phyloP scores from a whole-genome alignment of 2,329 filamentous ascomycete species.

The Beauveria scarabaeidicola region DNA sequence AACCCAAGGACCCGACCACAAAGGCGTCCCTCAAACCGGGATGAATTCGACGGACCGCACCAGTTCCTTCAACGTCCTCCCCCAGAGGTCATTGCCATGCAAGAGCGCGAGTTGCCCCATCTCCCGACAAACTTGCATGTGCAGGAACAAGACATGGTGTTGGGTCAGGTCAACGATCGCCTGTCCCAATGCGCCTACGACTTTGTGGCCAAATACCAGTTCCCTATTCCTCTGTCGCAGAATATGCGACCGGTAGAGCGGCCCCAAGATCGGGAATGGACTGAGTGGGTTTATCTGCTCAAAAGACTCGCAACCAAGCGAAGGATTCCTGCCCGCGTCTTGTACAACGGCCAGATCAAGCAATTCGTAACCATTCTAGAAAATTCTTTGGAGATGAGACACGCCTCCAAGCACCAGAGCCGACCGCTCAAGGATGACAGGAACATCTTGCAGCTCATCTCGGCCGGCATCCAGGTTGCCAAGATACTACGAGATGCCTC shows the following conservation, averaged over 20 bases:
- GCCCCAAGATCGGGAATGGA: constrained; percentile 77
- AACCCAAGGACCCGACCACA: constrained; percentile 46
- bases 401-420: constrained; percentile 74
- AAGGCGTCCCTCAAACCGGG: constrained; percentile 67
- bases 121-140: constrained; percentile 75
- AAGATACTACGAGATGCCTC: constrained; percentile 78
- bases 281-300: constrained; percentile 82
- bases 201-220: constrained; percentile 86
- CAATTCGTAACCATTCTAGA: constrained; percentile 83
- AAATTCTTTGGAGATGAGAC: constrained; percentile 81
- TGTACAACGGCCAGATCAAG: constrained; percentile 88
- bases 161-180: constrained; percentile 74
- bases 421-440: constrained; percentile 80
- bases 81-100: constrained; percentile 61
- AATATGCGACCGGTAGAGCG: constrained; percentile 71
- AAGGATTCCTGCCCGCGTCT: constrained; percentile 71
- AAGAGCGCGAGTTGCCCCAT: constrained; percentile 72
- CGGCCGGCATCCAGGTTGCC: constrained; percentile 77
- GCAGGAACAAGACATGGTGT: constrained; percentile 75
- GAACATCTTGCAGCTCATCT: constrained; percentile 81
- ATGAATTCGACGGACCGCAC: constrained; percentile 83
- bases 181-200: constrained; percentile 81
- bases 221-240: constrained; percentile 74
- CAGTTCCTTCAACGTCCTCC: constrained; percentile 70
- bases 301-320: constrained; percentile 81